These are phyloP conservation scores for Phytophthora cryptogea DNA, from an alignment of 352 stramenopile species.

Conservation along the genomic window DNA sequence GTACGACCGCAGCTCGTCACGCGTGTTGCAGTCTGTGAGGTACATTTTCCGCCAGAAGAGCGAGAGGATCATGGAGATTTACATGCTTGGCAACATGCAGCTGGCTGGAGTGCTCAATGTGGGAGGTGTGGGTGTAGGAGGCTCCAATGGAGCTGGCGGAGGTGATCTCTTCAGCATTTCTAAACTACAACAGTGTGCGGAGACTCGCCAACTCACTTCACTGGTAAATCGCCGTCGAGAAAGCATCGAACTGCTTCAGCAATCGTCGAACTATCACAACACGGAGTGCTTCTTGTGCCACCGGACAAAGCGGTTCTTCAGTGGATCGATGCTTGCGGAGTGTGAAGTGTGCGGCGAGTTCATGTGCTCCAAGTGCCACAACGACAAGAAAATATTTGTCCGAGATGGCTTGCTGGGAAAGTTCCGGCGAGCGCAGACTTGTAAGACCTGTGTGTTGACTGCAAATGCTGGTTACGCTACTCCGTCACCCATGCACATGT, in stretches of 20 bases:
- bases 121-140: slow-evolving; percentile 5
- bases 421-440: slow-evolving; percentile 37
- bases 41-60: slow-evolving; percentile 49
- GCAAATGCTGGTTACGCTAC: slow-evolving; percentile 30
- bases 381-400: slow-evolving; percentile 49
- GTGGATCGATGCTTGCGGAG: slow-evolving; percentile 31
- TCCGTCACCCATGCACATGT: slow-evolving; percentile 27
- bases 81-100: slow-evolving; percentile 36
- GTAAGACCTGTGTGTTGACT: slow-evolving; percentile 43
- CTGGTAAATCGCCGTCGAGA: slow-evolving; percentile 39
- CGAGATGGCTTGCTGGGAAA: slow-evolving; percentile 23
- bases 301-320: slow-evolving; percentile 47
- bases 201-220: slow-evolving; percentile 40
- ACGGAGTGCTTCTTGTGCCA: slow-evolving; percentile 31
- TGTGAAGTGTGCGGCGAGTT: slow-evolving; percentile 52
- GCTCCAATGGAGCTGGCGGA: slow-evolving; percentile 4
- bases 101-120: slow-evolving; percentile 12
- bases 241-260: slow-evolving; percentile 33
- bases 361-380: slow-evolving; percentile 52
- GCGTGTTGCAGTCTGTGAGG: slow-evolving; percentile 21
- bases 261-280: slow-evolving; percentile 1
- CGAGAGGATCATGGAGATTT: slow-evolving; percentile 28
- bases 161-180: slow-evolving; percentile 31
- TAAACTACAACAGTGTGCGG: slow-evolving; percentile 34
- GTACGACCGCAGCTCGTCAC: slow-evolving; percentile 19